Conservation (phyloP, 768 basidiomycete species). For the Glaciozyma martinii region DNA sequence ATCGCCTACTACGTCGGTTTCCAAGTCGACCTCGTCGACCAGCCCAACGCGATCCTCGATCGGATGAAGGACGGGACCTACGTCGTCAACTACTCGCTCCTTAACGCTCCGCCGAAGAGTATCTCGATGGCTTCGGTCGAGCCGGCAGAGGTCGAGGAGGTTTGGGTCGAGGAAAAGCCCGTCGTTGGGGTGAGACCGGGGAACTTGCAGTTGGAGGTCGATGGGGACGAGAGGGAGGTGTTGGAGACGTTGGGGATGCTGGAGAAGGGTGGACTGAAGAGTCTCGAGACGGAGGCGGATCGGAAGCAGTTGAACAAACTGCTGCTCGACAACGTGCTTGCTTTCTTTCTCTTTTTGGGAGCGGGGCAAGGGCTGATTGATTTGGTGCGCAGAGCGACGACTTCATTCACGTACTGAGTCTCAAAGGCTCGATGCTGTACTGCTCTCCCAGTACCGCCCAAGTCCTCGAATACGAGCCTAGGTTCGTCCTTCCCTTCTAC, state of each 20-base stretch:
- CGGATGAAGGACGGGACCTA: conserved; percentile 57
- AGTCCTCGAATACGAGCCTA: conserved; percentile 40
- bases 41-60: conserved; percentile 72
- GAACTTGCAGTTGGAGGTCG: conserved; percentile 8
- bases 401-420: conserved; percentile 80
- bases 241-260: background rate
- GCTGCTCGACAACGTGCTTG: conserved; percentile 43
- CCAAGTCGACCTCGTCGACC: conserved; percentile 86
- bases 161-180: background rate
- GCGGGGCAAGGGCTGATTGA: background rate
- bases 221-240: background rate
- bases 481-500: conserved; percentile 21
- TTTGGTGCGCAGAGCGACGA: conserved; percentile 44
- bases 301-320: conserved; percentile 40
- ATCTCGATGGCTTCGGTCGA: conserved; percentile 26
- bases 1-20: conserved; percentile 87
- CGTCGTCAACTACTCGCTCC: conserved; percentile 46
- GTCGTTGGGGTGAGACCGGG: background rate
- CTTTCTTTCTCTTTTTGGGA: conserved; percentile 25
- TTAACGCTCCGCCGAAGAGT: conserved; percentile 9
- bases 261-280: background rate
- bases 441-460: conserved; percentile 71
- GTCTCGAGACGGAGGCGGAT: background rate
- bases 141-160: background rate
- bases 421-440: conserved; percentile 87